Evolutionary conservation across 1,284 basidiomycete species (phyloP), one percentile per base, ranked within the genome.

Genomic region (Golubevia sp.): DNA sequence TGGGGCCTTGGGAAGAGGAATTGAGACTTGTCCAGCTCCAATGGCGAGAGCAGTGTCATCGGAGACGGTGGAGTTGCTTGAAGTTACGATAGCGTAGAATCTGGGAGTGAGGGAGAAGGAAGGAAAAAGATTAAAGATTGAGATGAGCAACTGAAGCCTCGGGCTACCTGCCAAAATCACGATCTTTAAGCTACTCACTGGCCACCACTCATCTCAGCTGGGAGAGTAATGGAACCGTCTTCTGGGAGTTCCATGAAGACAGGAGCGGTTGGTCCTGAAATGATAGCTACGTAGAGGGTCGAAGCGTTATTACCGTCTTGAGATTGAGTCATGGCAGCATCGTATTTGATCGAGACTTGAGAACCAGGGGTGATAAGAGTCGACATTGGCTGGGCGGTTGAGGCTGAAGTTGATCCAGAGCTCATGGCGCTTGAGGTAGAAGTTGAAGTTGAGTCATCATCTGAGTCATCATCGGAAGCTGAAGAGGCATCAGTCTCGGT

Each of bases 21-120:
- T 53, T 53, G 57, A 58, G 60, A 72, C 67, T 38, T 67, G 70
- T 2, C 70, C 70, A 44, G 38, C 38, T 13, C 38, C 38, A 2
- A 44, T 44, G 13, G 70, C 70, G 30, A 72, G 6, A 11, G 70
- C 70, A 60, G 61, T 72, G 67, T 72, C 67, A n/a, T 72, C 67
- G 1, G 64, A 67, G 1, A 72, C 67, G 1, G 55, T 18, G 23
- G 1, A 18, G 64, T 69, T 65, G 53, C 58, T 59, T 3, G 55
- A 52, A 0, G 70, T 72, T 7, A 72, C 67, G 23, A 72, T 64
- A 25, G 67, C 64, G 63, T 72, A 72, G 54, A 72, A 44, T 44
- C 38, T 44, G 38, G 38, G 18, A 44, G 11, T 8, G 18, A 44
- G 38, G 18, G 18, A 8, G 38, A 44, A 13, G 38, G 18, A 18